Base-by-base conservation (phyloP, 2,329 filamentous ascomycete species). In the Sporothrix pseudoabietina region DNA sequence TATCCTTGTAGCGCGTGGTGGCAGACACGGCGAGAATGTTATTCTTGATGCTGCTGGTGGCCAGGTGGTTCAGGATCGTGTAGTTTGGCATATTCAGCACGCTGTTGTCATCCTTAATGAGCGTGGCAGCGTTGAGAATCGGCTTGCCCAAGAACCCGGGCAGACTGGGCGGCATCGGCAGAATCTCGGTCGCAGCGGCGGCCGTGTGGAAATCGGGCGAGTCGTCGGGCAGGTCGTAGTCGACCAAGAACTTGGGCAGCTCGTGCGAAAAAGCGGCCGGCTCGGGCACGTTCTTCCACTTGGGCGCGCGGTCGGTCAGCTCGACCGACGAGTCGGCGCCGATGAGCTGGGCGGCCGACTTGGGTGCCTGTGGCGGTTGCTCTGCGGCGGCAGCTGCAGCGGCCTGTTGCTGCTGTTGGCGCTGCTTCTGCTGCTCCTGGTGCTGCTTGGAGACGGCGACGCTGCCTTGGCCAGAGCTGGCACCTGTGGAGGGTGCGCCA, bases 81-180 rank as follows among this genome's bases (percentile, higher is more conserved):
- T 99, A 95, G 79, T 98, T 99, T 16, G 96, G 96, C 88, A 98
- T 95, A 77, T 94, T 96, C 76, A 99, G 84, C 75, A 99, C 96
- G 82, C 94, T 98, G 82, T 95, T 97, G 82, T 99, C 96, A 80
- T 99, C 96, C 84, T 98, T 98, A 87, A 97, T 94, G 7, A 95
- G 90, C 35, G 93, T 94, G 2, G 90, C 91, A 68, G 93, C 93
- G 81, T 99, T 99, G 76, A 99, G 84, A 74, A 99, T 98, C 44
- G 94, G 96, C 83, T 97, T 97, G 77, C 92, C 93, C 69, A 99
- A 84, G 83, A 98, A 98, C 68, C 96, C 90, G 0, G 96, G 96
- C 61, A 99, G 86, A 76, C 88, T 90, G 0, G 96, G 96, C 5
- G 96, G 95, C 32, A 90, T 90, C 0, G 94, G 90, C n/a, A 95